Evolutionary conservation across 495 filamentous ascomycete genomes (phyloP).

Genomic region (Daldinia vernicosa): DNA sequence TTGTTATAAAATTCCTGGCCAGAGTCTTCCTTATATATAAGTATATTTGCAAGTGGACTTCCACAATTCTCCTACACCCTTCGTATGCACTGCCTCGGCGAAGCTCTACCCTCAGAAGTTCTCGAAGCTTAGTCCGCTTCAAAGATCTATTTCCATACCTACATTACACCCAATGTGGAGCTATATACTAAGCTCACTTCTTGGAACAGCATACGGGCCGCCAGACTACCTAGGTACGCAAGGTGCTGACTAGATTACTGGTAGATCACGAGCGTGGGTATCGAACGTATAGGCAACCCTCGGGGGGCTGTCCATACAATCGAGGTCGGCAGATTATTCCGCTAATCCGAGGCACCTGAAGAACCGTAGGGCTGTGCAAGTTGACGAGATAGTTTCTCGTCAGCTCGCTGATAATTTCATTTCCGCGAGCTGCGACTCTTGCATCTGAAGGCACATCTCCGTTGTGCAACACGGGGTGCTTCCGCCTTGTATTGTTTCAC

Average conservation of each 20-base stretch:
- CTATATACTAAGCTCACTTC: neutral
- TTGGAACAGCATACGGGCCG: constrained; percentile 9
- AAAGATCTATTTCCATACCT: constrained; percentile 10
- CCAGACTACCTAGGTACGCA: constrained; percentile 14
- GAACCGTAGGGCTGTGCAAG: constrained; percentile 28
- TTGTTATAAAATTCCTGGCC: neutral
- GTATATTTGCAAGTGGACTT: neutral
- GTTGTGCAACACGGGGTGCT: neutral
- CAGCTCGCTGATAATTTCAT: neutral
- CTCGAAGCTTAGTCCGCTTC: neutral
- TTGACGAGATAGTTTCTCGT: neutral
- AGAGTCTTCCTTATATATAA: neutral
- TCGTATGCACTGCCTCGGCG: neutral
- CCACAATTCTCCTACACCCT: neutral
- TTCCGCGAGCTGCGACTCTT: constrained; percentile 13
- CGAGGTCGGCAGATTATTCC: neutral
- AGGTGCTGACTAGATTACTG: constrained; percentile 22
- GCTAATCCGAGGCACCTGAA: constrained; percentile 7
- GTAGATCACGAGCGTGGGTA: constrained; percentile 16
- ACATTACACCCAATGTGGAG: neutral
- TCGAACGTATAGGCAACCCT: neutral
- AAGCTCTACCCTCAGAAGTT: neutral
- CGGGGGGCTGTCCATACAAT: neutral
- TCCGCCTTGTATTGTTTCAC: constrained; percentile 13
- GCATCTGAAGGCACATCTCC: neutral